Conservation (phyloP, 441 rosid species). For the Metrosideros polymorpha region DNA sequence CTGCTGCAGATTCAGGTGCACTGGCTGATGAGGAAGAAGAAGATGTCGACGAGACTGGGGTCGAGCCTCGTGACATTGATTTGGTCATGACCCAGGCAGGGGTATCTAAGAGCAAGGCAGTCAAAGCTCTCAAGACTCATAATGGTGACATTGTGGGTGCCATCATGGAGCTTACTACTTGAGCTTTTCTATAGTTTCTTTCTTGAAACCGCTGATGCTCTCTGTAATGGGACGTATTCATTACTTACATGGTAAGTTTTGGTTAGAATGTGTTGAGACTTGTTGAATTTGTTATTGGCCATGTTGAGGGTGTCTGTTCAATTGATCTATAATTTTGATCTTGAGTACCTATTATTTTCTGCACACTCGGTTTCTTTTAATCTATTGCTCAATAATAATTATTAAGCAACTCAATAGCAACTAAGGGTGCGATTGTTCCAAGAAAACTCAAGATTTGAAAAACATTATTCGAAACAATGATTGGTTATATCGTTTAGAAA, state of each 20-base stretch:
- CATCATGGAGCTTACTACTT: constrained; percentile 56
- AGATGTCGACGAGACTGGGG: constrained; percentile 48
- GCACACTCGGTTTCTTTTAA: not conserved
- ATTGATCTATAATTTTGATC: not conserved
- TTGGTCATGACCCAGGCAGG: constrained; percentile 61
- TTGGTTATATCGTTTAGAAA: not conserved
- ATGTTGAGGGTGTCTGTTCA: not conserved
- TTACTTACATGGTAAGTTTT: not conserved
- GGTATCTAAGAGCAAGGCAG: constrained; percentile 43
- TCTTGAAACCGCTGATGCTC: not conserved
- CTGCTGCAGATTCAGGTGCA: constrained; percentile 21
- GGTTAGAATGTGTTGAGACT: not conserved
- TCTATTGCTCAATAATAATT: not conserved
- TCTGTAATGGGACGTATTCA: not conserved
- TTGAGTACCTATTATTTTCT: not conserved
- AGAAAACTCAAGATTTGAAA: not conserved
- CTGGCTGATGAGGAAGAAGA: constrained; percentile 47
- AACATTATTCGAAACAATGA: not conserved
- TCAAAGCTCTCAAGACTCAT: constrained; percentile 40
- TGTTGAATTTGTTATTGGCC: not conserved
- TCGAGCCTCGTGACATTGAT: constrained; percentile 52
- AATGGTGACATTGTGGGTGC: constrained; percentile 56
- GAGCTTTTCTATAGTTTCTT: not conserved
- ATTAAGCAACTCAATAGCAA: not conserved
- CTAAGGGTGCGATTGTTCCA: not conserved